Base-by-base conservation (phyloP, 2,329 filamentous ascomycete species). In the Byssothecium circinans region DNA sequence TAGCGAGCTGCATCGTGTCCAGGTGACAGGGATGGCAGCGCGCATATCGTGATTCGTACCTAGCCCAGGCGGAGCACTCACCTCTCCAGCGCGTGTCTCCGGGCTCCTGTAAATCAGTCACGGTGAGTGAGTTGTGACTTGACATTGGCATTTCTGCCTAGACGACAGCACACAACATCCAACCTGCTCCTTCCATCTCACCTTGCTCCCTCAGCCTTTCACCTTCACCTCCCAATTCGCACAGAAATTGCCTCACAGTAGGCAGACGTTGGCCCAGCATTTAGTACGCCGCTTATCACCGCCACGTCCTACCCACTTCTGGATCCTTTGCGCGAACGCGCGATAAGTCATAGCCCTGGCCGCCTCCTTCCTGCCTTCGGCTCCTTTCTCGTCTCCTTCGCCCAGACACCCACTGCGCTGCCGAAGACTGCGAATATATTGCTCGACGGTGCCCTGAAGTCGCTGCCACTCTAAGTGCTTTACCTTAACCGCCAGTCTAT, bases 401-500 rank as follows among this genome's bases (percentile, higher is more conserved):
- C 42, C 35, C 20, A 33, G 10, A 25, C 30, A 19, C 34, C 18
- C 27, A 17, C 36, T 18, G 25, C 20, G 19, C 34, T 40, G 25
- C 20, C 35, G 25, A 20, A 18, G 19, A 17, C 34, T 18, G 37
- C 41, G 22, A 12, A 30, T 45, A 51, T 45, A 51, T 39, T 50
- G 40, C 18, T 39, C 22, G 23, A 41, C 44, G 43, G 34, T 20
- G 41, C 45, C 45, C 46, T 55, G 49, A 53, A 48, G 50, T 49
- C 56, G 60, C 52, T 52, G 38, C 53, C 53, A 56, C 54, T 55
- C 39, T 43, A 51, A 52, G 62, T 59, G 52, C 50, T 37, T 47
- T 56, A 57, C 62, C 64, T 65, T 64, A 57, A 61, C 62, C 56
- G 53, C 53, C 27, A 27, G 19, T 25, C 20, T 27, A 17, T 19